phyloP scores from a whole-genome alignment of 768 basidiomycete genomes.

The Tephrocybe sp. region DNA sequence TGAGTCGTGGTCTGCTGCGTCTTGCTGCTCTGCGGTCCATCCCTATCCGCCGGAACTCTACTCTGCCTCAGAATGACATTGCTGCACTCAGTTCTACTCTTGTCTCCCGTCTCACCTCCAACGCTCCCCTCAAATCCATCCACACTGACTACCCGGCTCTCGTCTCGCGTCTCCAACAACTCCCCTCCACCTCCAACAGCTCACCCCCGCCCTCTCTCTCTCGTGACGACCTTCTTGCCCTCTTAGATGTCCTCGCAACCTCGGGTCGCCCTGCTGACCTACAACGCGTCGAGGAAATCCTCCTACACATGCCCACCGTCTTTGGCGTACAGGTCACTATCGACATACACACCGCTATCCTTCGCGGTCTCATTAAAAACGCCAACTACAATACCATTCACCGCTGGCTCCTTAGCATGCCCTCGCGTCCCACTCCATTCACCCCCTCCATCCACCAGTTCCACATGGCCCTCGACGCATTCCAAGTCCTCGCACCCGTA shows the following conservation, averaged over 20 bases:
- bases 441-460: conserved; percentile 53
- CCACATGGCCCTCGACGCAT: conserved; percentile 50
- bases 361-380: conserved; percentile 46
- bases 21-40: conserved; percentile 28
- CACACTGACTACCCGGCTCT: conserved; percentile 34
- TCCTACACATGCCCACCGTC: conserved; percentile 45
- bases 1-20: conserved; percentile 35
- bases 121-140: conserved; percentile 29
- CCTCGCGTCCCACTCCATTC: conserved; percentile 43
- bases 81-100: conserved; percentile 15
- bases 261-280: conserved; percentile 56
- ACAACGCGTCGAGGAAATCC: conserved; percentile 52
- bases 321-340: conserved; percentile 46
- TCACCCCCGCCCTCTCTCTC: conserved; percentile 27
- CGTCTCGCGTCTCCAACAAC: conserved; percentile 21
- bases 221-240: conserved; percentile 32
- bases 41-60: conserved; percentile 16
- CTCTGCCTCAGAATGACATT: conserved; percentile 16
- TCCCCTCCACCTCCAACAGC: conserved; percentile 15
- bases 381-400: conserved; percentile 44
- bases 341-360: conserved; percentile 48
- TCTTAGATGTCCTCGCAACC: conserved; percentile 46
- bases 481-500: conserved; percentile 29
- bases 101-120: conserved; percentile 24
- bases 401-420: conserved; percentile 56